Evolutionary conservation across 1,139 yeast genomes (phyloP), one percentile per base, ranked within the genome.

Genomic region (Suhomyces coccinellae): DNA sequence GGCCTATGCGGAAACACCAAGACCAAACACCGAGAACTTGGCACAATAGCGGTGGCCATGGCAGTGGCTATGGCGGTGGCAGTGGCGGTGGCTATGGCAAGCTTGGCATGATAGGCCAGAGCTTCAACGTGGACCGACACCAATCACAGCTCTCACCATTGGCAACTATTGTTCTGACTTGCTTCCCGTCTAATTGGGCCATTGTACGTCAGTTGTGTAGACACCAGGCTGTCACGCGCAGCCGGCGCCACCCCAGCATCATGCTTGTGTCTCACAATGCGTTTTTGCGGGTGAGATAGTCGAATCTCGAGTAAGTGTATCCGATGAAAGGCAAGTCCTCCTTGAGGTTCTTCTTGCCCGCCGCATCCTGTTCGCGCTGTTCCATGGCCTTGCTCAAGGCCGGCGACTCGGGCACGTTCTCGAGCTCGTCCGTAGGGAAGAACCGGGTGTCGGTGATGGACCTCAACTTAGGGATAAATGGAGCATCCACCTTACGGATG

Each of bases 391-490:
- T 83, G 34, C 81, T 79, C 63, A 83, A 71, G 1, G 89, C 89
- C n/a, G 97, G 96, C 37, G 88, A 83, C 60, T 91, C 97, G 1
- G 98, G 97, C 38, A 91, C 93, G 61, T 87, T 90, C 65, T 91
- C 97, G 57, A 93, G 76, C 62, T 93, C 99, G 61, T 95, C 99
- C 3, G 96, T 89, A 37, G 99, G 98, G 88, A 93, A 93, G 74
- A 93, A 93, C 56, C 98, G 77, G 0, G 99, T 95, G 63, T 93
- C 99, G 4, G 98, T 93, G 52, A 93, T 87, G 9, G 96, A 86
- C 55, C 86, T 80, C 58, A 88, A 73, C 53, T 71, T 72, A 3
- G 78, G 77, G 54, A 93, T 87, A 62, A 91, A 93, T 30, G 99
- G 99, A 1, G 99, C 99, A 58, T 86, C 93, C 50, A 91, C 97